These are phyloP conservation scores for Trichoderma orchidacearum DNA, from an alignment of 495 filamentous ascomycete genomes.

Conservation along the genomic window DNA sequence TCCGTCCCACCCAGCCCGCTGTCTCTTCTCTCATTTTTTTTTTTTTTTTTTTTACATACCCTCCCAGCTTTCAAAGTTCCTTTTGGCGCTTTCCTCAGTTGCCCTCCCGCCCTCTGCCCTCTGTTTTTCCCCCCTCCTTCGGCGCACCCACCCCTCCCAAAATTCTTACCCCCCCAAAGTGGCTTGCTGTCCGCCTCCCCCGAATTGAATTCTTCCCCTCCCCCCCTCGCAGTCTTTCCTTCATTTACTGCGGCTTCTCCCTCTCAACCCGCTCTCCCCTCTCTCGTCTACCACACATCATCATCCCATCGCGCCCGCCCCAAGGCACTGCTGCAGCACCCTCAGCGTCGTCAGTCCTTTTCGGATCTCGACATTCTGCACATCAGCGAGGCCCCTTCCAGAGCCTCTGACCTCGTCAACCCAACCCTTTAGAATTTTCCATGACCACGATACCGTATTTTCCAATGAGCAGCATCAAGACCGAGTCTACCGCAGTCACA, in stretches of 20 bases:
- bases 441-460: conserved; percentile 38
- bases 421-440: conserved; percentile 18
- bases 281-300: background rate
- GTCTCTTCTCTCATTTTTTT: no score
- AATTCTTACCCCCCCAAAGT: background rate
- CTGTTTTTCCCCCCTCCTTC: background rate
- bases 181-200: background rate
- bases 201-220: background rate
- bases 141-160: background rate
- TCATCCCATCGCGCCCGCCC: background rate
- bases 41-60: no score
- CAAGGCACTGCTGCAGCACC: background rate
- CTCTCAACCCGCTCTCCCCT: conserved; percentile 3
- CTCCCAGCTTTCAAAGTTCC: no score
- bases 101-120: background rate
- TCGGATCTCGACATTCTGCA: background rate
- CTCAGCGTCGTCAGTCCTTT: background rate
- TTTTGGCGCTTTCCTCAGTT: no score
- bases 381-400: background rate
- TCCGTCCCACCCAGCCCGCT: no score
- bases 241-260: conserved; percentile 1
- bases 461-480: conserved; percentile 40
- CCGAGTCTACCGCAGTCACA: conserved; percentile 37
- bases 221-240: conserved; percentile 2
- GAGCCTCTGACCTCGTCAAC: conserved; percentile 6